Base-by-base conservation (phyloP, 768 basidiomycete species). In the Termitomyces eurrhizus region DNA sequence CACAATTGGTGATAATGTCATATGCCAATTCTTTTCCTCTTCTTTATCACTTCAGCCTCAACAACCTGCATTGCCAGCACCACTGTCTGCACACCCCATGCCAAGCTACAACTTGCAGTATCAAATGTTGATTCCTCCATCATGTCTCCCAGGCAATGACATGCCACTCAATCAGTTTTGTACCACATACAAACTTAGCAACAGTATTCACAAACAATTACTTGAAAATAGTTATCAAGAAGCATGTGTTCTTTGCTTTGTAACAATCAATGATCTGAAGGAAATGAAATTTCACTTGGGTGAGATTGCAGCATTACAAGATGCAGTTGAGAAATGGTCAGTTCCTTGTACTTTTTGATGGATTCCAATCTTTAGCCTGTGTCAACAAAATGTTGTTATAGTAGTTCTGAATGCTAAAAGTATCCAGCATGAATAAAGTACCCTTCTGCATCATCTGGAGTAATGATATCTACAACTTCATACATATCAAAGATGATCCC, bases 371-470 rank as follows among this genome's bases (percentile, higher is more conserved):
- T 35, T 35, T n/a, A n/a, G n/a, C n/a, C n/a, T n/a, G n/a, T n/a
- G n/a, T n/a, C n/a, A n/a, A n/a, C n/a, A n/a, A n/a, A n/a, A n/a
- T n/a, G n/a, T n/a, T n/a, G n/a, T n/a, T n/a, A n/a, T n/a, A n/a
- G n/a, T n/a, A n/a, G n/a, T n/a, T n/a, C n/a, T n/a, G n/a, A n/a
- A n/a, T 48, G 50, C 46, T 55, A 66, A 54, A 70, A 70, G 45
- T 74, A 76, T 2, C 73, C 72, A 7, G 69, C 67, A 64, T 75
- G 71, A 42, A 68, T 64, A 49, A 73, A 72, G 58, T 73, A 75
- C 0, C 72, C 69, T 2, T 56, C 49, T 7, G 69, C 70, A 68
- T 75, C 73, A 3, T 62, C 52, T 11, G 58, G 44, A 33, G 69
- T 72, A 11, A 75, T 66, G 50, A 72, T 56, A 4, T 72, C 63